Conservation (phyloP, 1,139 yeast species). For the Blastobotrys serpentis region DNA sequence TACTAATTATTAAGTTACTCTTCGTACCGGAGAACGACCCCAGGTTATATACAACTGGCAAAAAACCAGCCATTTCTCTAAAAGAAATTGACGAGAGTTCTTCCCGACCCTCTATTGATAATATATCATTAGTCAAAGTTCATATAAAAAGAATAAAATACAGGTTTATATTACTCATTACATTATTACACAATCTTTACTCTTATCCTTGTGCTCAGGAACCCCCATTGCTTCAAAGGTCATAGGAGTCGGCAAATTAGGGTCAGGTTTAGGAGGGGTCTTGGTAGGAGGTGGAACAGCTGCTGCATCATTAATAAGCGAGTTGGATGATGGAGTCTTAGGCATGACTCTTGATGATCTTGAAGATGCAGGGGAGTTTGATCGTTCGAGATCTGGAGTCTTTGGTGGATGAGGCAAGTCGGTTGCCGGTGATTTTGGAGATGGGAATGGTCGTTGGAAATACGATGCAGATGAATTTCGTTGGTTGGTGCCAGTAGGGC, state of each 20-base stretch:
- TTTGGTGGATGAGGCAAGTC: slow-evolving; percentile 12
- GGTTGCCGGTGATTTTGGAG: slow-evolving; percentile 5
- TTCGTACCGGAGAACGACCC: no score
- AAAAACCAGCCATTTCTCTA: background rate
- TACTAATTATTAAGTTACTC: no score
- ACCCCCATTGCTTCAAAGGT: slow-evolving; percentile 40
- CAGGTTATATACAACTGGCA: no score
- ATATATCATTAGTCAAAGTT: no score
- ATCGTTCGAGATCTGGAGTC: slow-evolving; percentile 8
- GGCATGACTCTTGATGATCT: slow-evolving; percentile 7
- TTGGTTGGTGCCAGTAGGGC: slow-evolving; percentile 5
- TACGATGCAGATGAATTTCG: slow-evolving; percentile 10
- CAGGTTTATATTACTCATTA: slow-evolving; percentile 18
- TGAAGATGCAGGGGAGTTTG: slow-evolving; percentile 10
- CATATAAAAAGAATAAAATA: no score
- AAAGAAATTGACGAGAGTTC: no score
- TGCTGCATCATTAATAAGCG: slow-evolving; percentile 2
- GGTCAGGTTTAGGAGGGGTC: slow-evolving; percentile 32
- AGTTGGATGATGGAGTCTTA: slow-evolving; percentile 13
- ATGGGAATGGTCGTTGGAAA: slow-evolving; percentile 9
- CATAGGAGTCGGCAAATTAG: slow-evolving; percentile 64
- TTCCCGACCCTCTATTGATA: no score
- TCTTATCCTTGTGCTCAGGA: slow-evolving; percentile 27
- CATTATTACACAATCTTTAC: slow-evolving; percentile 36
- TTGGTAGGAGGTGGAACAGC: slow-evolving; percentile 13